A percentile compares a stretch with the other conserved stretches of the same genome.
Evolutionary conservation across 805 yeast species (phyloP).

Genomic region (Metschnikowia cerradonensis): DNA sequence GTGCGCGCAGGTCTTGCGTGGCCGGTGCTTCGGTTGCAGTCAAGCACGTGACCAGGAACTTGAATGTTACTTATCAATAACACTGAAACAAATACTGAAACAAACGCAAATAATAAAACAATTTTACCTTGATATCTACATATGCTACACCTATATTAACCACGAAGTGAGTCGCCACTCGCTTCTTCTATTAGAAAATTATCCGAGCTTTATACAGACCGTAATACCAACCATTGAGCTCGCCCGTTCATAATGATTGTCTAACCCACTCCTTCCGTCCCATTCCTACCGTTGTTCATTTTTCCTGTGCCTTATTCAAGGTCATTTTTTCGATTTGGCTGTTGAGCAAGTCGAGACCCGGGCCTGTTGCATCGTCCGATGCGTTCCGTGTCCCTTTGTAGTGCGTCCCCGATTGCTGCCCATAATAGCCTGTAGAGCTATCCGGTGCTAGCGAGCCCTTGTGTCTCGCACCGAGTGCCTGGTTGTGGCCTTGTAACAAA

Average conservation of each 20-base stretch:
- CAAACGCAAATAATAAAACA: too few relatives aligned
- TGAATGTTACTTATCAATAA: too few relatives aligned
- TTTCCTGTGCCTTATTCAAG: slow-evolving; percentile 2
- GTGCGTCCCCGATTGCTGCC: slow-evolving; percentile 8
- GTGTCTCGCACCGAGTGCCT: slow-evolving; percentile 7
- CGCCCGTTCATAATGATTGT: slow-evolving; percentile 1
- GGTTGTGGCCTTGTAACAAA: slow-evolving; percentile 16
- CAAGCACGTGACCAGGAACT: neutral
- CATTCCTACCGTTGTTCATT: slow-evolving; percentile 1
- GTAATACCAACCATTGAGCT: slow-evolving; percentile 1
- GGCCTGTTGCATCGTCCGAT: neutral
- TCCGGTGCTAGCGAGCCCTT: slow-evolving; percentile 13
- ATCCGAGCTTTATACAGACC: neutral
- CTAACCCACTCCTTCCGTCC: slow-evolving; percentile 1
- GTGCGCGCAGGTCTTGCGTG: slow-evolving; percentile 1
- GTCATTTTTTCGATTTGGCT: slow-evolving; percentile 2
- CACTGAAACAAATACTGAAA: too few relatives aligned
- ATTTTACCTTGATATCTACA: neutral
- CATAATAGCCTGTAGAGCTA: neutral
- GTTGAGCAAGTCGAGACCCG: neutral
- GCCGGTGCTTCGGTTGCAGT: neutral
- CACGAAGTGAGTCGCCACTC: slow-evolving; percentile 3
- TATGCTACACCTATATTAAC: neutral
- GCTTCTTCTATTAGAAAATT: slow-evolving; percentile 4
- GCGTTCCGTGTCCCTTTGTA: neutral